These are phyloP conservation scores for Crataegus laevigata DNA, from an alignment of 306 rosid genomes.

Conservation along the genomic window DNA sequence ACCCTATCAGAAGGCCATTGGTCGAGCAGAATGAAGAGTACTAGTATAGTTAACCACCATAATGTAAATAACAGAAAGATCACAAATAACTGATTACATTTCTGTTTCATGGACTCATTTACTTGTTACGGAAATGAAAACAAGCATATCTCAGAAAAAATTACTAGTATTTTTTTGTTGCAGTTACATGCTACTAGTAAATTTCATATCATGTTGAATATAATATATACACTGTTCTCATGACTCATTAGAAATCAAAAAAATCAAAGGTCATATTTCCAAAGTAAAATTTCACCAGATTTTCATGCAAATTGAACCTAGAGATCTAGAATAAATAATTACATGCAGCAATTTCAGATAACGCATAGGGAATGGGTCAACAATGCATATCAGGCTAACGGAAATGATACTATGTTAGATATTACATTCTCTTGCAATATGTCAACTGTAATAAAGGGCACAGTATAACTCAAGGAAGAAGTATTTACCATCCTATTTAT, in stretches of 20 bases:
- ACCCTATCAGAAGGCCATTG: background rate
- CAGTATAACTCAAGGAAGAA: background rate
- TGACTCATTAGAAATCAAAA: background rate
- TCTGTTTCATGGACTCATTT: background rate
- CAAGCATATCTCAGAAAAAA: background rate
- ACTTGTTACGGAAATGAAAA: background rate
- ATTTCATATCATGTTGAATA: background rate
- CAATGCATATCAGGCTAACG: background rate
- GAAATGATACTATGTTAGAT: background rate
- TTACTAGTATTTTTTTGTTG: background rate
- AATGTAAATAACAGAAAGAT: background rate
- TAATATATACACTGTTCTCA: background rate
- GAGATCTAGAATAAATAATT: background rate
- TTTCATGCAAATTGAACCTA: background rate
- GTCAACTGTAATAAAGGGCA: background rate
- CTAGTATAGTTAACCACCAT: background rate
- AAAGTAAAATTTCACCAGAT: background rate
- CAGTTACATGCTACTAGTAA: too few relatives aligned
- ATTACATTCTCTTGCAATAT: background rate
- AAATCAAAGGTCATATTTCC: background rate
- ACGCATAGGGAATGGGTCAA: background rate
- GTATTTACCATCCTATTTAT: slow-evolving; percentile 53
- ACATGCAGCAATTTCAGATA: background rate
- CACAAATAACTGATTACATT: background rate
- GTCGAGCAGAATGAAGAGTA: background rate